Evolutionary conservation across 805 yeast species (phyloP).

Genomic region (Candida michaelii): DNA sequence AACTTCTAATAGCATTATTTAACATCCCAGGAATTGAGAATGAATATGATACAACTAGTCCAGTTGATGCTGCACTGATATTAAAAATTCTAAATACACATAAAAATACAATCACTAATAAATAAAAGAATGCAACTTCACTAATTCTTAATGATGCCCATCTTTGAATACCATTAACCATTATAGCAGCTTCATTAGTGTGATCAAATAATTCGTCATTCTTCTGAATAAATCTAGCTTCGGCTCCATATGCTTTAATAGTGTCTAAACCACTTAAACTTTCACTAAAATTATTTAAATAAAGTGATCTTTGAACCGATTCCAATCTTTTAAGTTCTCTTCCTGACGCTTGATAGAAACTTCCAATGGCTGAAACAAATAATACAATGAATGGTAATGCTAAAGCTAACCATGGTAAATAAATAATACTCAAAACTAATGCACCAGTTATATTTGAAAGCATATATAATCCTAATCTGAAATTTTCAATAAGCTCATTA

Average conservation of each 20-base stretch:
- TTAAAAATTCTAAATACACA: slow-evolving; percentile 34
- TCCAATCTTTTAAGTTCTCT: slow-evolving; percentile 40
- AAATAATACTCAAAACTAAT: slow-evolving; percentile 32
- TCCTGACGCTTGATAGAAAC: slow-evolving; percentile 36
- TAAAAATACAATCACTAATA: slow-evolving; percentile 28
- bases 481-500: slow-evolving; percentile 70
- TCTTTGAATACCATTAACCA: slow-evolving; percentile 36
- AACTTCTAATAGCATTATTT: slow-evolving; percentile 31
- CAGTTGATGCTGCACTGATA: slow-evolving; percentile 35
- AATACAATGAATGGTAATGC: slow-evolving; percentile 31
- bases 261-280: slow-evolving; percentile 36
- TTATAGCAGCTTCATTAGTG: slow-evolving; percentile 37
- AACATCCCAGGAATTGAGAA: slow-evolving; percentile 35
- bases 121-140: slow-evolving; percentile 27
- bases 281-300: slow-evolving; percentile 38
- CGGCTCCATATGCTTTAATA: slow-evolving; percentile 32
- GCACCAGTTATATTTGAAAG: slow-evolving; percentile 58
- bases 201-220: slow-evolving; percentile 26
- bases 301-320: slow-evolving; percentile 38
- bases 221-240: slow-evolving; percentile 24
- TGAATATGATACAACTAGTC: slow-evolving; percentile 35
- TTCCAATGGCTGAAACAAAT: slow-evolving; percentile 24
- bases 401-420: slow-evolving; percentile 41
- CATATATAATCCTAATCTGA: slow-evolving; percentile 59
- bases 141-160: slow-evolving; percentile 35